Base-by-base conservation (phyloP, 2,329 filamentous ascomycete species). In the Diaporthe citrichinensis region DNA sequence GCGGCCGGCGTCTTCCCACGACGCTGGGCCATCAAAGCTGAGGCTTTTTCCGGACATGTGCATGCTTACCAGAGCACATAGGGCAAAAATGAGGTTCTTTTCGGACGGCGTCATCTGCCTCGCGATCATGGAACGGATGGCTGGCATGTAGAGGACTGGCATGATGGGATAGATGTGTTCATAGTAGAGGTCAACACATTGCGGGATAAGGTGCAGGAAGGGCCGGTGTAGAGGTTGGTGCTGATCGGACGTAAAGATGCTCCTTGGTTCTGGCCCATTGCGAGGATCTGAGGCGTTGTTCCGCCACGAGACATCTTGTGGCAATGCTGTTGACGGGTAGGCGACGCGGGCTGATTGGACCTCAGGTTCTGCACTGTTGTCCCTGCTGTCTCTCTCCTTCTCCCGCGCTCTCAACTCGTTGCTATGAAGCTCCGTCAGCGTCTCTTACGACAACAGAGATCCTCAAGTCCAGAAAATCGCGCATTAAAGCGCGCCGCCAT, bases 131-230 rank as follows among this genome's bases (percentile, higher is more conserved):
- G 85, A 85, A 61, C 87, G 85, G 61, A 91, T 84, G 12, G 85
- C 85, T 59, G 91, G 89, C 80, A 90, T 90, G 72, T 92, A 88
- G 10, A 92, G 82, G 5, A 92, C 86, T 0, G 91, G 91, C 85
- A 92, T 90, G 71, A 90, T 90, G n/a, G 90, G 90, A 78, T 92
- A 92, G 72, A 92, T 87, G 80, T 92, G 87, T 78, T 87, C 84
- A 82, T 92, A 90, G 83, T 90, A 93, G 77, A 90, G 90, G 59
- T 92, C 90, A 75, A 92, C 85, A 80, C 90, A 92, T 82, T 80
- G 90, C 81, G 84, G 91, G 78, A 84, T 87, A 80, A 84, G 85
- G 81, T 81, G 86, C 81, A 80, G 88, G 78, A 82, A 92, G 82
- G 80, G 84, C 3, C 83, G 81, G 49, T 79, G 81, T 9, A 81